Conservation (phyloP, 768 basidiomycete species). For the Lactarius sanguifluus region DNA sequence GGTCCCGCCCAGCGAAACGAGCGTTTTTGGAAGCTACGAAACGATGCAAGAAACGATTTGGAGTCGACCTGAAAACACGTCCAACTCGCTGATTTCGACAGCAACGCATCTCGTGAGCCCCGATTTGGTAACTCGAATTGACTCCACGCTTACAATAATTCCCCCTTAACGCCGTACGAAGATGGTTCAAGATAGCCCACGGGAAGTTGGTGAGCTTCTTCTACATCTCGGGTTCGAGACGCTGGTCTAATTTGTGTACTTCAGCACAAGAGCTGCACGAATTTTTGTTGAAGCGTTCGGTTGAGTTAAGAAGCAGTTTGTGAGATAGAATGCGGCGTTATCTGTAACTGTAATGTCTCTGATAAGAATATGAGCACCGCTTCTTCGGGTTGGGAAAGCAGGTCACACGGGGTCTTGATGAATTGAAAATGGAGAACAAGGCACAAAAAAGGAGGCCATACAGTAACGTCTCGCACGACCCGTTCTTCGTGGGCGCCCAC, state of each 20-base stretch:
- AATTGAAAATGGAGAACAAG: background rate
- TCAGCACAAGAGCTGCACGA: constrained; percentile 27
- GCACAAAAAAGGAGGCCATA: background rate
- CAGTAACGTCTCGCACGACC: background rate
- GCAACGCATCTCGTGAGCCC: constrained; percentile 37
- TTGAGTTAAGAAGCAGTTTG: constrained; percentile 10
- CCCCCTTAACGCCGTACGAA: background rate
- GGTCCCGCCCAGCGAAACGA: constrained; percentile 46
- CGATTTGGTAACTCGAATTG: background rate
- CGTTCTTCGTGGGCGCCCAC: constrained; percentile 3
- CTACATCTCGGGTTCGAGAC: background rate
- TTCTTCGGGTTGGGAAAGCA: background rate
- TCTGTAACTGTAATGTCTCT: background rate
- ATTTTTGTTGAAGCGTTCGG: constrained; percentile 13
- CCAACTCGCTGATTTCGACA: constrained; percentile 35
- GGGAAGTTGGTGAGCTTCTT: constrained; percentile 27
- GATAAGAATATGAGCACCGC: background rate
- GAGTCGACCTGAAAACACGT: constrained; percentile 38
- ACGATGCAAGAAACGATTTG: constrained; percentile 33
- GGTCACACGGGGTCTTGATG: background rate
- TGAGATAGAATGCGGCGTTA: constrained; percentile 3
- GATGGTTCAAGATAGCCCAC: constrained; percentile 27
- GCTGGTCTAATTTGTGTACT: background rate
- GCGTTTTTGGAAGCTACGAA: constrained; percentile 22
- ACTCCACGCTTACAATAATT: background rate